phyloP scores from a whole-genome alignment of 805 yeast genomes.

The Cyberlindnera bimundalis region DNA sequence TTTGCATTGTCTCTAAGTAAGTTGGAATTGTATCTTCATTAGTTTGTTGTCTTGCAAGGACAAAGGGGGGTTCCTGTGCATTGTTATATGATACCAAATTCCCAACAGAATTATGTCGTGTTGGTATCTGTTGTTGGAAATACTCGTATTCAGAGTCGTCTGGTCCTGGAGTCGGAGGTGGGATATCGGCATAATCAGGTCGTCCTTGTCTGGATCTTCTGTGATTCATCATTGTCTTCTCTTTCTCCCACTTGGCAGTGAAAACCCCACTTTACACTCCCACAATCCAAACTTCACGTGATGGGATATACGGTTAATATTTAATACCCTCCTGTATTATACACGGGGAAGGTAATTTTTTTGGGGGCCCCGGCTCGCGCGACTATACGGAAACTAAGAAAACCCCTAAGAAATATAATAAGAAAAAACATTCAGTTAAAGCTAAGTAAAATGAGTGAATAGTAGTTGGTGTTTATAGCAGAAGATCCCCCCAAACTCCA shows the following conservation, averaged over 20 bases:
- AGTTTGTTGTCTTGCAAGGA: not conserved
- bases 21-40: not conserved
- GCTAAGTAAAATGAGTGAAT: conserved; percentile 3
- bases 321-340: no score
- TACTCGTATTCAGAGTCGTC: conserved; percentile 25
- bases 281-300: no score
- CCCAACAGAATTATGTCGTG: conserved; percentile 8
- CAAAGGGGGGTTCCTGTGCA: not conserved
- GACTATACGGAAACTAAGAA: no score
- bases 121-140: conserved; percentile 14
- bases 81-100: not conserved
- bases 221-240: not conserved
- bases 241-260: no score
- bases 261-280: no score
- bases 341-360: no score
- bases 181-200: conserved; percentile 35
- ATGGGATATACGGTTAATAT: no score
- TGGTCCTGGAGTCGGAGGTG: conserved; percentile 37
- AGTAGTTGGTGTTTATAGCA: conserved; percentile 1
- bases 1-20: conserved; percentile 1
- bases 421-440: no score
- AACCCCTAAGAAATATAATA: no score
- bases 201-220: conserved; percentile 4
- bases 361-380: no score
- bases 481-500: not conserved